Conservation (phyloP, 805 yeast species). For the Saturnispora mendoncae region DNA sequence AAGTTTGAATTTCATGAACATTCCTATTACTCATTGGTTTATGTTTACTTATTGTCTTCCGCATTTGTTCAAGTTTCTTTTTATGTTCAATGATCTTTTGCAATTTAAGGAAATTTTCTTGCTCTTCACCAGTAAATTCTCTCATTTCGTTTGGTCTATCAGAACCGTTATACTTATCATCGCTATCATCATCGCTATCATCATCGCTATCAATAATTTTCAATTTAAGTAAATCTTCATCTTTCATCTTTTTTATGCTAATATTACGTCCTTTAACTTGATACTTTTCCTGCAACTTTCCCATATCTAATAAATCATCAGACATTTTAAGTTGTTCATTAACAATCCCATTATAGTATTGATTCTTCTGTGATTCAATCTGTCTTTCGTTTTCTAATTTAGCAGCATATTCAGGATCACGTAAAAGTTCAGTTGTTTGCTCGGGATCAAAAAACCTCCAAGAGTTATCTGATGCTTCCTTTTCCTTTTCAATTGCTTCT, state of each 20-base stretch:
- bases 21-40: conserved; percentile 2
- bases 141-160: conserved; percentile 7
- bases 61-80: conserved; percentile 13
- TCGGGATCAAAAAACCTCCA: conserved; percentile 26
- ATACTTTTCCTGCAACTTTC: background rate
- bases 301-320: background rate
- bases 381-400: conserved; percentile 5
- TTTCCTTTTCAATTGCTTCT: conserved; percentile 2
- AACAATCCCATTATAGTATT: conserved; percentile 5
- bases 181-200: background rate
- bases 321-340: conserved; percentile 10
- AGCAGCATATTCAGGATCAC: conserved; percentile 18
- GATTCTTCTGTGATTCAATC: conserved; percentile 10
- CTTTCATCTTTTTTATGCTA: conserved; percentile 8
- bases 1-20: conserved; percentile 12
- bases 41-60: conserved; percentile 1
- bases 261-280: background rate
- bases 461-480: conserved; percentile 15
- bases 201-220: conserved; percentile 3
- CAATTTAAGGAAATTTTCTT: conserved; percentile 10
- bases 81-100: conserved; percentile 15
- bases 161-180: background rate
- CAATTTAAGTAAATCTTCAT: conserved; percentile 11
- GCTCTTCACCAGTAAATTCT: conserved; percentile 15
- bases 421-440: conserved; percentile 13